Percentiles rank a stretch among this genome's conserved stretches.
These are phyloP conservation scores for Telfairia occidentalis DNA, from an alignment of 331 rosid species.

Conservation along the genomic window DNA sequence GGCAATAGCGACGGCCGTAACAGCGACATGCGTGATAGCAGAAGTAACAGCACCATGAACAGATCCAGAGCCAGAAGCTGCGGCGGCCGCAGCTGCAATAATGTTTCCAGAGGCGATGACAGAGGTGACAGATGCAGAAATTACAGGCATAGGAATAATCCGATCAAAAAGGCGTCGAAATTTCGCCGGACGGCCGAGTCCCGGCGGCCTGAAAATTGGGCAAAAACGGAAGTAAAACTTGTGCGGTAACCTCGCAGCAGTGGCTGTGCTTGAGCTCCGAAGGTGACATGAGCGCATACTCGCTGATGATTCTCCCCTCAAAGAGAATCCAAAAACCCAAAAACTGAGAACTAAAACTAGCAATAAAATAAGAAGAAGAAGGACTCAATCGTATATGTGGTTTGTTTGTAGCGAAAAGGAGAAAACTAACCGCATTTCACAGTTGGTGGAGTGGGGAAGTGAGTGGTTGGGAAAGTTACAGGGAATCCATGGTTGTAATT, in stretches of 20 bases:
- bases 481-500: constrained; percentile 8
- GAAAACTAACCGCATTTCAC: not conserved
- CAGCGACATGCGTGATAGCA: constrained; percentile 90
- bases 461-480: constrained; percentile 10
- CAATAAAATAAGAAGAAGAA: not conserved
- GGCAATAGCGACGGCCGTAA: constrained; percentile 92
- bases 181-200: constrained; percentile 24
- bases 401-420: not conserved
- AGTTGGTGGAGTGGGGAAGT: not conserved
- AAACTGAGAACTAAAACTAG: not conserved
- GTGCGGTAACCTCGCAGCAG: constrained; percentile 26
- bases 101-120: constrained; percentile 50
- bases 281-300: constrained; percentile 24
- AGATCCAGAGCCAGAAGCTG: constrained; percentile 38
- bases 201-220: constrained; percentile 23
- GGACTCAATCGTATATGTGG: not conserved
- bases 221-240: constrained; percentile 21
- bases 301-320: not conserved
- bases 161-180: constrained; percentile 45
- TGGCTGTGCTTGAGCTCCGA: constrained; percentile 13
- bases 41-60: constrained; percentile 78
- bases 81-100: constrained; percentile 58
- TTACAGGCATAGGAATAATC: constrained; percentile 27
- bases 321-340: not conserved
- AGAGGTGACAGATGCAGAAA: constrained; percentile 49